Evolutionary conservation across 257 asterid genomes (phyloP), one percentile per base, ranked within the genome.

Genomic region (Gentiana straminea): DNA sequence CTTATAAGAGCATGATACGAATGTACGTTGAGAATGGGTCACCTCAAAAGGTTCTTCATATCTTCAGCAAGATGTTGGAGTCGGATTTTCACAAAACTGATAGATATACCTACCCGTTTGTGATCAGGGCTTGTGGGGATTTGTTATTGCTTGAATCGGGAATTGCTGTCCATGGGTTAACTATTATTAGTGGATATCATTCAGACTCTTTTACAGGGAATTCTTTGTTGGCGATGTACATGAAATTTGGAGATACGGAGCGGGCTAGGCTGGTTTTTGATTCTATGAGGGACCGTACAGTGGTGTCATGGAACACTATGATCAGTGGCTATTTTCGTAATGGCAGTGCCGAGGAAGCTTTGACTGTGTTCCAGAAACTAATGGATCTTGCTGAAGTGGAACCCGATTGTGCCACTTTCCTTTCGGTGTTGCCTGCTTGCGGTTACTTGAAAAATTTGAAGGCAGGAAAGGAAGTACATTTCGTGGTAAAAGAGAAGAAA

Each of bases 261-360:
- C 72, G 77, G 54, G 98, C 96, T 56, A 67, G 66, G 63, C 66
- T 64, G 50, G 86, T 86, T 60, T 90, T 90, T 71, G 69, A 59
- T 35, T 73, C 68, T 6, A 82, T 84, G 94, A 47, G 49, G 74
- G 86, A 63, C 52, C 69, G 65, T 61, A 80, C 66, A 2, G 64
- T 65, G 33, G 94, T 86, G 44, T 79, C 98, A 9, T 90, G 98
- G 98, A 90, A 90, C 70, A 86, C 94, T 35, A 84, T 90, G 98
- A 84, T 84, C 51, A 81, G 98, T 71, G 98, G 98, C 48, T 74
- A 63, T 68, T 74, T 70, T 58, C 64, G 94, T 55, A 78, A 74
- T 58, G 79, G 54, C 56, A 67, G 63, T 54, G 77, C 84, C 12
- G 67, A 64, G 53, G 94, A 82, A 76, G 83, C 98, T 45, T 46